Conservation (phyloP, 73 alveolate genomes). For the Stentor roeselii region DNA sequence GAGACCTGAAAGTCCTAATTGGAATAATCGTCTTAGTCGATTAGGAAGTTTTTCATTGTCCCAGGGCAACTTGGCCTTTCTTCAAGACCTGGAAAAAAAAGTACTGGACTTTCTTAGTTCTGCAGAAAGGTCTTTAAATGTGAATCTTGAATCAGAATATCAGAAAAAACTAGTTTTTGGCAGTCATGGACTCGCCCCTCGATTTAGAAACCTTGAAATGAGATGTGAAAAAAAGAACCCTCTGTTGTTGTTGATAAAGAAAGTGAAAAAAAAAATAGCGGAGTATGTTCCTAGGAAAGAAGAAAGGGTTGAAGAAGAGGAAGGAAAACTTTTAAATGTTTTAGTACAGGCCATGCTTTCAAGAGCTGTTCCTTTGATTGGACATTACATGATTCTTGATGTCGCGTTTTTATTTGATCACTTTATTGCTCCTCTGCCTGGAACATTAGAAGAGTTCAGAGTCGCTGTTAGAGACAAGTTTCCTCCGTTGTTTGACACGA, state of each 20-base stretch:
- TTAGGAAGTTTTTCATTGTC: not conserved
- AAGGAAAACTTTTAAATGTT: conserved; percentile 8
- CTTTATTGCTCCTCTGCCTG: conserved; percentile 82
- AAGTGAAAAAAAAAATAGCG: not conserved
- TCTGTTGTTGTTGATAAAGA: too few relatives aligned
- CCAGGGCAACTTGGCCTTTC: not conserved
- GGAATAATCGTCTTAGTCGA: not conserved
- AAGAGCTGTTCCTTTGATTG: conserved; percentile 72
- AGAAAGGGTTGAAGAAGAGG: not conserved
- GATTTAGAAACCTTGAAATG: not conserved
- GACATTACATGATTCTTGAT: conserved; percentile 80
- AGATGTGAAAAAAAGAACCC: not conserved
- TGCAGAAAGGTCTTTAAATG: not conserved
- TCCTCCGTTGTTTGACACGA: not conserved
- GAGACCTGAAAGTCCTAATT: not conserved
- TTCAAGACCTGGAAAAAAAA: not conserved
- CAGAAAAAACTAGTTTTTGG: not conserved
- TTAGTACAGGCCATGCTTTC: conserved; percentile 61
- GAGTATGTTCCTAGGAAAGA: not conserved
- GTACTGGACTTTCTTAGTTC: not conserved
- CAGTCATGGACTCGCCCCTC: not conserved
- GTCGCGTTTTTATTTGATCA: conserved; percentile 71
- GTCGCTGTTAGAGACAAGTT: not conserved
- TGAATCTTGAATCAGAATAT: not conserved
- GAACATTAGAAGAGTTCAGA: conserved; percentile 58